These are phyloP conservation scores for Pluteus cervinus DNA, from an alignment of 768 basidiomycete genomes.

Conservation along the genomic window DNA sequence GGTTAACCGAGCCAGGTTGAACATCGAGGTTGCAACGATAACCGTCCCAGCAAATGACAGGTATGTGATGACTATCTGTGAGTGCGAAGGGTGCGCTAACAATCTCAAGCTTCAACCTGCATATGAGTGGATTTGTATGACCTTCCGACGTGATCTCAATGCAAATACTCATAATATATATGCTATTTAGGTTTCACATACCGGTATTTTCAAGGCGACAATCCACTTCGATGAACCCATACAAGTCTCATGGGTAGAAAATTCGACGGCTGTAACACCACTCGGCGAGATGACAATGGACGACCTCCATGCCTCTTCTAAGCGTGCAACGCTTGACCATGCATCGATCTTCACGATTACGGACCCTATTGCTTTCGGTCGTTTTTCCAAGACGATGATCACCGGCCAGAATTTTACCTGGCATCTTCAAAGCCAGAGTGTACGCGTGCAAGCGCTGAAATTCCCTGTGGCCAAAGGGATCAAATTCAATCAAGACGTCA, in stretches of 20 bases:
- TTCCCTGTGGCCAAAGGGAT: slow-evolving; percentile 65
- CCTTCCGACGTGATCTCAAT: not conserved
- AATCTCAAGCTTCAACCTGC: slow-evolving; percentile 40
- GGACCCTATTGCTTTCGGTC: slow-evolving; percentile 52
- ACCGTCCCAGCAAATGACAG: slow-evolving; percentile 47
- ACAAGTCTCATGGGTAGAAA: slow-evolving; percentile 51
- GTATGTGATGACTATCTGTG: slow-evolving; percentile 27
- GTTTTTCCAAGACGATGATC: slow-evolving; percentile 58
- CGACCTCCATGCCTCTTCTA: slow-evolving; percentile 41
- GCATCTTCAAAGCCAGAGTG: slow-evolving; percentile 49
- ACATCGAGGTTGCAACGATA: slow-evolving; percentile 48
- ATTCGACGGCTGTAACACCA: slow-evolving; percentile 35
- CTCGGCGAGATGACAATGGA: slow-evolving; percentile 51
- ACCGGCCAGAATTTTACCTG: slow-evolving; percentile 65
- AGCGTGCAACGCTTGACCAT: slow-evolving; percentile 59
- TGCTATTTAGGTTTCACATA: slow-evolving; percentile 61
- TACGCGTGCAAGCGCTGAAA: slow-evolving; percentile 58
- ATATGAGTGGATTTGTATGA: slow-evolving; percentile 47
- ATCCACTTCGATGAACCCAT: slow-evolving; percentile 57
- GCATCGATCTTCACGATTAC: slow-evolving; percentile 50
- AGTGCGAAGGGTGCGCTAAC: slow-evolving; percentile 1
- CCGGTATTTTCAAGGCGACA: slow-evolving; percentile 57
- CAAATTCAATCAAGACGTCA: slow-evolving; percentile 55
- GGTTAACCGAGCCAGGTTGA: slow-evolving; percentile 48
- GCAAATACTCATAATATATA: too few relatives aligned